Evolutionary conservation across 257 asterid genomes (phyloP).

Genomic region (Jasminum sambac): DNA sequence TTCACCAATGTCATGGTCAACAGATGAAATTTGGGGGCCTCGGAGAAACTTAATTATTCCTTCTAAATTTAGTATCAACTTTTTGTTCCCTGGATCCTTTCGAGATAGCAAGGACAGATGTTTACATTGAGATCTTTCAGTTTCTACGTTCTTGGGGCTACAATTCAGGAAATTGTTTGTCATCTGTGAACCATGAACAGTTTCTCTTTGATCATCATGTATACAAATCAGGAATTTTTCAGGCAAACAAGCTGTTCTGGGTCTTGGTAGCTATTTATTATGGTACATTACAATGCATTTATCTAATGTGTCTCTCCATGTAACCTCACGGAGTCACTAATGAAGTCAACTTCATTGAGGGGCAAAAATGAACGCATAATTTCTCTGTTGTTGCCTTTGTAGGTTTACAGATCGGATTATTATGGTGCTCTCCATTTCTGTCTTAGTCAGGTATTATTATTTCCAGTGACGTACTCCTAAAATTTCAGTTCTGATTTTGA

Average conservation of each 20-base stretch:
- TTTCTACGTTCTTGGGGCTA: neutral
- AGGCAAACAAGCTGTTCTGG: neutral
- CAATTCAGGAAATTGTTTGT: neutral
- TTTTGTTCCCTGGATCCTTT: no score
- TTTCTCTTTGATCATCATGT: neutral
- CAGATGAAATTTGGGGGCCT: no score
- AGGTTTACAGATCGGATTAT: conserved; percentile 96
- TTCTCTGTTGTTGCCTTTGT: conserved; percentile 3
- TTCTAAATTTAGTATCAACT: no score
- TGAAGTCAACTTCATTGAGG: neutral
- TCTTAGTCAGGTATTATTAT: conserved; percentile 71
- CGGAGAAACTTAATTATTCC: no score
- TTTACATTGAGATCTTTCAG: neutral
- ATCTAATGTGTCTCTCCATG: neutral
- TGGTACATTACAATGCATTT: neutral
- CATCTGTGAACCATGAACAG: neutral
- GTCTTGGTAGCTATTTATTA: no score
- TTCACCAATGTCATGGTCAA: no score
- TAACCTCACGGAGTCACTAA: neutral
- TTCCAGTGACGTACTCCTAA: neutral
- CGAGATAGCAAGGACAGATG: neutral
- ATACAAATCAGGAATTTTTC: neutral
- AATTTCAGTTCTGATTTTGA: neutral
- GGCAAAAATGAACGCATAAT: neutral
- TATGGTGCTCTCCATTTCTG: conserved; percentile 78